phyloP scores from a whole-genome alignment of 2,329 filamentous ascomycete species.

The Aureobasidium sp. region DNA sequence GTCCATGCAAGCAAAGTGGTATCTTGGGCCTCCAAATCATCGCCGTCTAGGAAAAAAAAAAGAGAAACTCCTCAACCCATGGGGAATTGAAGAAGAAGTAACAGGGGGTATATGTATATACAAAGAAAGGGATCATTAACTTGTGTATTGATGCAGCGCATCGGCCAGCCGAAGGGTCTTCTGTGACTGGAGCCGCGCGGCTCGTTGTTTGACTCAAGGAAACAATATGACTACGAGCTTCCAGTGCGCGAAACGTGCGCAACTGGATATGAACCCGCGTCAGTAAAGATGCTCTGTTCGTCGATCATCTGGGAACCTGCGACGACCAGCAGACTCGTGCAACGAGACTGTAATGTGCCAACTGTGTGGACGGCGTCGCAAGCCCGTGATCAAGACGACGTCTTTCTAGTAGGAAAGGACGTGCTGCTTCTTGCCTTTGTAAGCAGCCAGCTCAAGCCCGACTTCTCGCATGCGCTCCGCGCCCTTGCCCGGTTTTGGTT shows the following conservation, averaged over 20 bases:
- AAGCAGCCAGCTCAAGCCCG: constrained; percentile 79
- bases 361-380: constrained; percentile 16
- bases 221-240: not conserved
- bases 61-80: not conserved
- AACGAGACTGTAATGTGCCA: constrained; percentile 15
- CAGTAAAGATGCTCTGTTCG: constrained; percentile 1
- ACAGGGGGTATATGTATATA: constrained; percentile 8
- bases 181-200: not conserved
- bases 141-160: not conserved
- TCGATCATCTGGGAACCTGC: constrained; percentile 15
- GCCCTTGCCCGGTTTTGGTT: constrained; percentile 70
- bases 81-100: not conserved
- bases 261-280: constrained; percentile 3
- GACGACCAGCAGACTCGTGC: constrained; percentile 19
- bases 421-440: constrained; percentile 55
- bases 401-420: constrained; percentile 38
- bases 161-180: constrained; percentile 5
- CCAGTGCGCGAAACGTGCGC: constrained; percentile 6
- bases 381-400: constrained; percentile 13
- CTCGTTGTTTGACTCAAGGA: not conserved
- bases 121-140: constrained; percentile 11
- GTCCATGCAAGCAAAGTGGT: constrained; percentile 8
- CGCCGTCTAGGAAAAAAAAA: not conserved
- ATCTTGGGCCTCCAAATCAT: constrained; percentile 1
- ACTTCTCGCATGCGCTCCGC: constrained; percentile 91